Evolutionary conservation across 345 rosid species (phyloP), one percentile per base, ranked within the genome.

Genomic region (Eucalyptus paniculata): DNA sequence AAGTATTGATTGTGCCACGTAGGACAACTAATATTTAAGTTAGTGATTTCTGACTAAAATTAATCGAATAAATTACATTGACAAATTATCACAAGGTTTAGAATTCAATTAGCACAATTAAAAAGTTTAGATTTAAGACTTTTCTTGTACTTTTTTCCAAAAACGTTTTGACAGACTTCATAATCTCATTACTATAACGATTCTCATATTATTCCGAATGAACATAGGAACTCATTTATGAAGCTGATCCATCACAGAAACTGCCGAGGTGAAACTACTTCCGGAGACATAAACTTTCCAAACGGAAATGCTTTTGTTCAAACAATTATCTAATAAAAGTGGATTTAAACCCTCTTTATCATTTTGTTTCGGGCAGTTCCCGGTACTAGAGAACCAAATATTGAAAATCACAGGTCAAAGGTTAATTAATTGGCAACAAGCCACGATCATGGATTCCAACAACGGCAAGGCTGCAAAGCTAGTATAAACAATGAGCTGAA

Each of bases 1-100:
- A 2, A 11, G 0, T 23, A 26, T 26, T 56, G 30, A 10, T 0
- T 0, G 0, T 11, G 6, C 0, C 30, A 56, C 2, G 0, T 24
- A 56, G 62, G 30, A 56, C 6, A 56, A 56, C 0, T 28, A 0
- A 24, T 56, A 23, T 24, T 1, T 26, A 56, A 23, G 13, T 56
- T 26, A 10, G 0, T 56, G 0, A 24, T 56, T 56, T 24, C 0
- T 24, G 1, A 56, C 1, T 24, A 56, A 56, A 56, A 56, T 56
- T 56, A 56, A 26, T 1, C 4, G 3, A 26, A 23, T 56, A 0
- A 26, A 56, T 26, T 26, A 0, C 1, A 56, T 9, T 56, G 6
- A 0, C 1, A 56, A 56, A 56, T 56, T 24, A 26, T 56, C 30
- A 10, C 0, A 56, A 56, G 1, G 3, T 56, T 5, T 1, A 56